These are phyloP conservation scores for Porodaedalea pini DNA, from an alignment of 1,284 basidiomycete genomes.

Conservation along the genomic window DNA sequence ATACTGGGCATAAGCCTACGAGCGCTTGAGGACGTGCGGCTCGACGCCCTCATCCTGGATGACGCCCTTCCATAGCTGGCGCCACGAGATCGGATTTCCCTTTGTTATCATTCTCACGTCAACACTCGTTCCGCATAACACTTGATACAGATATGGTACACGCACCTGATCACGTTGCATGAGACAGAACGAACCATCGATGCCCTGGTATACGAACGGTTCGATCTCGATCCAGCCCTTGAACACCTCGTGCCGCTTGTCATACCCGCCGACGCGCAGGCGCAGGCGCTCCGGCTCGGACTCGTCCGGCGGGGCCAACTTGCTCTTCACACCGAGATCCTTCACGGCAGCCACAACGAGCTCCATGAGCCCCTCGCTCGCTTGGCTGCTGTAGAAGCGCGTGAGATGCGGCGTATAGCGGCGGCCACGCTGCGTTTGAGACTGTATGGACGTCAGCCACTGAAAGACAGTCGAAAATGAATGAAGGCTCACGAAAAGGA, in stretches of 20 bases:
- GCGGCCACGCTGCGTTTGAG: slow-evolving; percentile 68
- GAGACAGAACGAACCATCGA: slow-evolving; percentile 57
- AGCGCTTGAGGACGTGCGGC: slow-evolving; percentile 50
- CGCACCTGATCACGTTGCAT: slow-evolving; percentile 63
- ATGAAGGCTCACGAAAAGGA: slow-evolving; percentile 47
- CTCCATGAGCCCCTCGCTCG: slow-evolving; percentile 47
- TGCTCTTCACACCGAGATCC: slow-evolving; percentile 48
- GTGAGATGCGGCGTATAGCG: slow-evolving; percentile 72
- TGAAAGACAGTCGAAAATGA: slow-evolving; percentile 2
- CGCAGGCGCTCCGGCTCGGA: slow-evolving; percentile 29
- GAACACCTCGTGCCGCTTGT: slow-evolving; percentile 55
- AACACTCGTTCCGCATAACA: slow-evolving; percentile 10
- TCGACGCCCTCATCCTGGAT: slow-evolving; percentile 47
- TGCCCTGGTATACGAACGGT: slow-evolving; percentile 42
- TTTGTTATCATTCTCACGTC: slow-evolving; percentile 26
- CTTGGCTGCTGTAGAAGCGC: slow-evolving; percentile 64
- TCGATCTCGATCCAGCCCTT: slow-evolving; percentile 72
- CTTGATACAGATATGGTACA: slow-evolving; percentile 19
- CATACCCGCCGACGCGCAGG: slow-evolving; percentile 63
- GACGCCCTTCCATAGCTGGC: slow-evolving; percentile 64
- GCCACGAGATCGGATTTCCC: slow-evolving; percentile 75
- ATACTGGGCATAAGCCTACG: not conserved
- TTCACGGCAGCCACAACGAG: slow-evolving; percentile 52
- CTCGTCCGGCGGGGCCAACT: slow-evolving; percentile 33
- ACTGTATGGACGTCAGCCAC: slow-evolving; percentile 44